Base-by-base conservation (phyloP, 164 flowering plant genomes). In the Sextonia rubra region DNA sequence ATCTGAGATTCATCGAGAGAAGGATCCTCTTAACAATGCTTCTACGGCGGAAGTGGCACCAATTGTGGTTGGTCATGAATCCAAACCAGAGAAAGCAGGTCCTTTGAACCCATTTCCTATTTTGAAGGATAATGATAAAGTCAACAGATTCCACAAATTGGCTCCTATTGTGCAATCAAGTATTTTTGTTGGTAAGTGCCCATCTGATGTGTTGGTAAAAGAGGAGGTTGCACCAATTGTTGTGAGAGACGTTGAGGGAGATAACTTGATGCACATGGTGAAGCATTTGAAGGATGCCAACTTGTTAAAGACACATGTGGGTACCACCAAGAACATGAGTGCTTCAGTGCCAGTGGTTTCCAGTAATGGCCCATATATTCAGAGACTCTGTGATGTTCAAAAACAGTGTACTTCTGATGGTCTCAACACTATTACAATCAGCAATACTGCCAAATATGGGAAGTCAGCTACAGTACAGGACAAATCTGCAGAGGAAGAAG, bases 201-300 rank as follows among this genome's bases (percentile, higher is more conserved):
- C 77, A 44, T 79, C 84, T 23, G 69, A 68, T 64, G 70, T 77
- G 37, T 64, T 69, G 14, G 61, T 71, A n/a, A 82, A 81, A 65
- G 86, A 85, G 69, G 83, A 79, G 70, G 80, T 80, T 78, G 80
- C 80, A 75, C 71, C 86, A 47, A 62, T 80, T 44, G 55, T 80
- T 22, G 87, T 82, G 60, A 68, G 74, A 80, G 82, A 76, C 64
- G 72, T 61, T 69, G 85, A 83, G 71, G 77, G 20, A 49, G 71
- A 69, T 23, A 47, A 69, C 62, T 65, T 52, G 79, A 64, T 4
- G 24, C 69, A 18, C 44, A 47, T 67, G 6, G 48, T 71, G 44
- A 66, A 74, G 76, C 75, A 77, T 26, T 37, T 66, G 48, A 83
- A 75, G 79, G 84, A 84, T 74, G 69, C 75, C 70, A 76, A 75